phyloP scores from a whole-genome alignment of 345 rosid species.

The Moricandia moricandioides region DNA sequence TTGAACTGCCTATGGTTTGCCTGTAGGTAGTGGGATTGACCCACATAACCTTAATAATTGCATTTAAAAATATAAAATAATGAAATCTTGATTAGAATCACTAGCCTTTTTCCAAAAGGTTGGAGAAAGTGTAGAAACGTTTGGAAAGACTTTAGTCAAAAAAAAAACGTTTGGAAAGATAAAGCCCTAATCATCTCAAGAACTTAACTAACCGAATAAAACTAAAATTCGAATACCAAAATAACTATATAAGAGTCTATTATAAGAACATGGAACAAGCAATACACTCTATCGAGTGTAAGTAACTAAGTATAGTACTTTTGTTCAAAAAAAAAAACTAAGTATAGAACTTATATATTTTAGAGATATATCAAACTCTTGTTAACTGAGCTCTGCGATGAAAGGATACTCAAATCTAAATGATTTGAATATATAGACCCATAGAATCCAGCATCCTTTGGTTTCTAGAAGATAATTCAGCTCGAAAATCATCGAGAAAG shows the following conservation, averaged over 20 bases:
- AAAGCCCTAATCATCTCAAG: background rate
- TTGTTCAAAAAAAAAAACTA: too few species aligned
- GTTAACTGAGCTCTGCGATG: background rate
- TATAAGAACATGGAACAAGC: background rate
- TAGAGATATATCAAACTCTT: background rate
- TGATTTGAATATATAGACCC: background rate
- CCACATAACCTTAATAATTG: constrained; percentile 32
- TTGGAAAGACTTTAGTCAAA: background rate
- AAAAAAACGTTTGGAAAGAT: constrained; percentile 6
- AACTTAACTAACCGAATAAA: background rate
- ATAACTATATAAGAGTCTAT: background rate
- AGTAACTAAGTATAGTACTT: background rate
- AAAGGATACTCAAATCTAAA: background rate
- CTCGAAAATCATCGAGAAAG: background rate
- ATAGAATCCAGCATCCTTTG: background rate
- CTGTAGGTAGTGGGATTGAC: constrained; percentile 17
- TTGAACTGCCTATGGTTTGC: constrained; percentile 14
- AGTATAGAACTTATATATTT: background rate
- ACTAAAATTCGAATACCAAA: constrained; percentile 8
- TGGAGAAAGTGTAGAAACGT: constrained; percentile 1
- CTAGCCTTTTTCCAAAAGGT: constrained; percentile 25
- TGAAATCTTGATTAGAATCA: constrained; percentile 15
- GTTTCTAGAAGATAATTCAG: constrained; percentile 17
- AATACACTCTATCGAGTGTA: background rate
- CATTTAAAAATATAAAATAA: background rate